phyloP scores from a whole-genome alignment of 441 rosid species.

The Corymbia calophylla region DNA sequence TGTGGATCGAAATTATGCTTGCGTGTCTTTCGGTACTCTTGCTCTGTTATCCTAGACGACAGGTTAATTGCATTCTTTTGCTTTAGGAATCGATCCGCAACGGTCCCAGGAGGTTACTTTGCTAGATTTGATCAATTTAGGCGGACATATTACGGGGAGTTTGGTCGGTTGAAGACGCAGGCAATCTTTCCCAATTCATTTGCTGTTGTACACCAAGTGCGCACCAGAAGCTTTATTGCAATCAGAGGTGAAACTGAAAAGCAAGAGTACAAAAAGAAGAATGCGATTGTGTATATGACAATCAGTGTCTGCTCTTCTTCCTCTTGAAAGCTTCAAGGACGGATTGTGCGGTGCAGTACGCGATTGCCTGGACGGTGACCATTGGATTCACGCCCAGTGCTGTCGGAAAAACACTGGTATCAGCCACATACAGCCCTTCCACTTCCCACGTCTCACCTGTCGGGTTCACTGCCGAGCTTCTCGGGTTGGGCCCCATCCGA shows the following conservation, averaged over 20 bases:
- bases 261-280: background rate
- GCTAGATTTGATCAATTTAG: background rate
- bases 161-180: background rate
- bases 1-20: background rate
- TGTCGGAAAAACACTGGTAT: constrained; percentile 77
- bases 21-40: background rate
- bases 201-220: background rate
- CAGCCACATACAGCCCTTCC: constrained; percentile 63
- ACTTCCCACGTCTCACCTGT: constrained; percentile 85
- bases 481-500: constrained; percentile 61
- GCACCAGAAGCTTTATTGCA: background rate
- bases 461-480: constrained; percentile 52
- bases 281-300: background rate
- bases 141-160: background rate
- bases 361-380: constrained; percentile 81
- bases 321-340: constrained; percentile 40
- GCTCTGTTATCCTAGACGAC: background rate
- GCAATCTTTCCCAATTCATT: background rate
- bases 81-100: background rate
- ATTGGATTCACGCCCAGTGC: constrained; percentile 88
- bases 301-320: constrained; percentile 12
- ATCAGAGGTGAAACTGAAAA: background rate
- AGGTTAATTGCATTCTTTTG: background rate
- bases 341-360: constrained; percentile 64
- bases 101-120: background rate